Base-by-base conservation (phyloP, 805 yeast species). In the Spathaspora boniae region DNA sequence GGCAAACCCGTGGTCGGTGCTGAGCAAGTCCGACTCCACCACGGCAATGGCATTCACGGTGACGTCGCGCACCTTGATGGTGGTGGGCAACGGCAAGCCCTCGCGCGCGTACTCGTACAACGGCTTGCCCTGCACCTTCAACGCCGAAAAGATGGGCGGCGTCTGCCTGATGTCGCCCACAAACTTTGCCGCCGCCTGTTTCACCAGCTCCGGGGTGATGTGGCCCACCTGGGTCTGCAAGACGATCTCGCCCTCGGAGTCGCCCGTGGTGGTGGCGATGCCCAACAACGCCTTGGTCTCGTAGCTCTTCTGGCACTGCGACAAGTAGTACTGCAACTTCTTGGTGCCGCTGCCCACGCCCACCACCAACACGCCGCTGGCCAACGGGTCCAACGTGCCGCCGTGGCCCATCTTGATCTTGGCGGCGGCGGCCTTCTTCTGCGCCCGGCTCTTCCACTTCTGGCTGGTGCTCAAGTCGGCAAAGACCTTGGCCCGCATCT, bases 301-400 rank as follows among this genome's bases (percentile, higher is more conserved):
- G 56, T 93, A 93, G 2, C 79, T 75, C 52, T 93, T 93, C 6
- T 73, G 70, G 41, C 95, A 81, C 20, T 81, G 83, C 20, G 78
- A 78, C 15, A 91, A 67, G 51, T 83, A 88, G 41, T 74, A 67
- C 37, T 78, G 82, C 28, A 93, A 65, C 53, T 74, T 67, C 56
- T 91, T 94, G 2, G 99, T 93, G 3, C 98, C 98, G 1, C 69
- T 43, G 5, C 96, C 96, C n/a, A 93, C 76, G 4, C 98, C 99
- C 37, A 93, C 70, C 2, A 94, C 91, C 27, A 86, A 58, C 1
- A 91, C 89, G 8, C 99, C 99, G n/a, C 88, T 80, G 0, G 99
- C 99, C 28, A 86, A 61, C 0, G 98, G 97, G 52, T 93, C 99
- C 25, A 93, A 66, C 0, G 99, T 93, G 7, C 99, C 99, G 14